Conservation (phyloP, 1,284 basidiomycete species). For the Malassezia japonica region DNA sequence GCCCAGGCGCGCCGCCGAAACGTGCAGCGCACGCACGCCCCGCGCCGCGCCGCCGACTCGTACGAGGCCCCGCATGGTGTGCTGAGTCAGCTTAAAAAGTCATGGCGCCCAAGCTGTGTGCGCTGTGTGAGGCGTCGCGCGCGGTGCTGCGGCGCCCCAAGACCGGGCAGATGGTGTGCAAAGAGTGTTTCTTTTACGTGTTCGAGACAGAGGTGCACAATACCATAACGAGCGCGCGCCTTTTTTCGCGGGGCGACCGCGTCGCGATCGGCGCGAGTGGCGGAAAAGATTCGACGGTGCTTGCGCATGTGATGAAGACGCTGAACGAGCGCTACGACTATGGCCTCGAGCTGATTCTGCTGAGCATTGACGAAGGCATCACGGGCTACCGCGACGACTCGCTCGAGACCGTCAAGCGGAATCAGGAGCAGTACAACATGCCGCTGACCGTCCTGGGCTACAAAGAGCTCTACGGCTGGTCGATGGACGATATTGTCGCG, state of each 20-base stretch:
- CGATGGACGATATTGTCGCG: slow-evolving; percentile 91
- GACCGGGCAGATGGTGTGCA: slow-evolving; percentile 92
- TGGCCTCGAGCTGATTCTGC: slow-evolving; percentile 76
- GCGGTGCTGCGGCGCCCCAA: slow-evolving; percentile 91
- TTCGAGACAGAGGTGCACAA: slow-evolving; percentile 98
- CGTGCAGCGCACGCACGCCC: neutral
- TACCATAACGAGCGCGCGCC: slow-evolving; percentile 61
- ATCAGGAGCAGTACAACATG: slow-evolving; percentile 86
- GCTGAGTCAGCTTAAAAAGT: neutral
- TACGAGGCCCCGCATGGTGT: neutral
- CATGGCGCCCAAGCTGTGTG: slow-evolving; percentile 65
- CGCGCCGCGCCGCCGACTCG: neutral
- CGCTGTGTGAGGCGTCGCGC: slow-evolving; percentile 63
- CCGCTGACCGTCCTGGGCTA: slow-evolving; percentile 94
- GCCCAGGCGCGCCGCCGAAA: too few relatives aligned
- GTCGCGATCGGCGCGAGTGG: slow-evolving; percentile 97
- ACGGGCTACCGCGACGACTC: slow-evolving; percentile 97
- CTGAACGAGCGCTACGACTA: slow-evolving; percentile 90
- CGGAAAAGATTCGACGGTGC: slow-evolving; percentile 96
- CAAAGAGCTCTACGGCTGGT: slow-evolving; percentile 95
- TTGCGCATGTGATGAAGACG: slow-evolving; percentile 91
- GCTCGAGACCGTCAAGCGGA: slow-evolving; percentile 94
- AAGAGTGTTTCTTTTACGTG: slow-evolving; percentile 86
- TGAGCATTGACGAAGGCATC: slow-evolving; percentile 98
- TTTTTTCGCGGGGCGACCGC: slow-evolving; percentile 83